Conservation (phyloP, 1,284 basidiomycete species). For the Ceratobasidium papillatum region DNA sequence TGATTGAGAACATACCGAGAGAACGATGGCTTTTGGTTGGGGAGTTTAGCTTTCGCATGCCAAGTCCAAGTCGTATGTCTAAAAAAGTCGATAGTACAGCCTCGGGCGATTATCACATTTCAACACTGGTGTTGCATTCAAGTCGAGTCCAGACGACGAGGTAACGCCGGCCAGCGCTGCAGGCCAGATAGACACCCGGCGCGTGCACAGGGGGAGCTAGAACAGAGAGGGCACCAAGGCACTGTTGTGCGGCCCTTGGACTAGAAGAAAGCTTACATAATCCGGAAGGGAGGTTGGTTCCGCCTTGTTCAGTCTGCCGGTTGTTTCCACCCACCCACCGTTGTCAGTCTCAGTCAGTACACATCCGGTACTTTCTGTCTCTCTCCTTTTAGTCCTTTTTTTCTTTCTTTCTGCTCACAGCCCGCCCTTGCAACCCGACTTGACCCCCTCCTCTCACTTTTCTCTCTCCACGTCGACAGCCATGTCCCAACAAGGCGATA, state of each 20-base stretch:
- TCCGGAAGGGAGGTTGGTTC: constrained; percentile 11
- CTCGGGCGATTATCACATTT: not conserved
- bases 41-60: too few relatives aligned
- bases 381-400: not conserved
- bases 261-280: constrained; percentile 1
- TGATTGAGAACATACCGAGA: too few relatives aligned
- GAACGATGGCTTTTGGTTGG: too few relatives aligned
- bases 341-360: not conserved
- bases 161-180: too few relatives aligned
- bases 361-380: not conserved
- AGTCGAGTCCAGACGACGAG: too few relatives aligned
- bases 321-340: constrained; percentile 33
- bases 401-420: not conserved
- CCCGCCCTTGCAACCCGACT: not conserved
- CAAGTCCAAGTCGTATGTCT: too few relatives aligned
- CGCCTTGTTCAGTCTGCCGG: constrained; percentile 4
- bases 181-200: too few relatives aligned
- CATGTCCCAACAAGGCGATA: constrained; percentile 86
- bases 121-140: not conserved
- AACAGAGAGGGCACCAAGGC: not conserved
- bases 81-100: too few relatives aligned
- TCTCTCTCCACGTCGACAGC: constrained; percentile 36
- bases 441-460: not conserved
- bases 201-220: not conserved
- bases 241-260: not conserved